A percentile compares a stretch with the other conserved stretches of the same genome.
phyloP scores from a whole-genome alignment of 2,329 filamentous ascomycete genomes.

The Sphaerulina populicola region DNA sequence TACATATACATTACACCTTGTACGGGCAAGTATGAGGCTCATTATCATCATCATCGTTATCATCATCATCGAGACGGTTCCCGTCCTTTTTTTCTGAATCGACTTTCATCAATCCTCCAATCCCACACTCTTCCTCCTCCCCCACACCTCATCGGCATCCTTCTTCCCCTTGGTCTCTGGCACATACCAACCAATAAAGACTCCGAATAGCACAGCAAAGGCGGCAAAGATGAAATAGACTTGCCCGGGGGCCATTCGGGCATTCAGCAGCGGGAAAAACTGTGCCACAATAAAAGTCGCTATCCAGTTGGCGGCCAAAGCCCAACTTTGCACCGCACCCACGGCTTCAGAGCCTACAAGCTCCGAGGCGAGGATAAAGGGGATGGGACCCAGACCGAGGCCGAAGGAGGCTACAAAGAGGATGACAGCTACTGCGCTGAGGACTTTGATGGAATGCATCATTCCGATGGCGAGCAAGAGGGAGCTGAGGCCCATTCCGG shows the following conservation, averaged over 20 bases:
- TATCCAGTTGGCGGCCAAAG: conserved; percentile 76
- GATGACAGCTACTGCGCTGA: conserved; percentile 74
- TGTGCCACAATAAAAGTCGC: conserved; percentile 89
- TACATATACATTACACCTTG: no score
- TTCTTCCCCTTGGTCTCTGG: conserved; percentile 85
- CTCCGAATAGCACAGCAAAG: conserved; percentile 58
- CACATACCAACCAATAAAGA: conserved; percentile 63
- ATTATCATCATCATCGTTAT: background rate
- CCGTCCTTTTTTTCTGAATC: no score
- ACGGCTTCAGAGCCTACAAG: conserved; percentile 85
- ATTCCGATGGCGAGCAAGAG: conserved; percentile 75
- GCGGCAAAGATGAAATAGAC: conserved; percentile 88
- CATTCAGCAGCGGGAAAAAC: conserved; percentile 85
- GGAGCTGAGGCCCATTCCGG: conserved; percentile 74
- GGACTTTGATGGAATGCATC: conserved; percentile 57
- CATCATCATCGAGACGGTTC: no score
- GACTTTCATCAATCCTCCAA: conserved; percentile 13
- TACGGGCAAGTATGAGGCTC: background rate
- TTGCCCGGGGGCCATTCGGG: conserved; percentile 67
- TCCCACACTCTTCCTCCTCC: conserved; percentile 42
- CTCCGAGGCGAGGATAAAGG: conserved; percentile 88
- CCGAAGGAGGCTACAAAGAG: conserved; percentile 85
- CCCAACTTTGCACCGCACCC: conserved; percentile 83
- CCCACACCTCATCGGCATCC: conserved; percentile 86
- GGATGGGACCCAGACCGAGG: conserved; percentile 82